These are phyloP conservation scores for Zygoascus biomembranicola DNA, from an alignment of 805 yeast species.

Conservation along the genomic window DNA sequence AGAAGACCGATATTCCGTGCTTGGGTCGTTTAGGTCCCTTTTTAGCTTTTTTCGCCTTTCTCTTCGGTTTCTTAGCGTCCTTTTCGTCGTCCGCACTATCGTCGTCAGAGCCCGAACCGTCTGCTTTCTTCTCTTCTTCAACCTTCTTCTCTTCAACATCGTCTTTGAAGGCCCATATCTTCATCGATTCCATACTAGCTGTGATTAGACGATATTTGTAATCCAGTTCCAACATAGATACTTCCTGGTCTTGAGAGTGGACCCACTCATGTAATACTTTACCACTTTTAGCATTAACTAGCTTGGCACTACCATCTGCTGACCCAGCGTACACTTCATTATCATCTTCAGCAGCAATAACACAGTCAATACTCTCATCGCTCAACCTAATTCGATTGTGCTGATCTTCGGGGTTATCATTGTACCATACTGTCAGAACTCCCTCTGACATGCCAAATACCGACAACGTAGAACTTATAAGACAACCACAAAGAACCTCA, in stretches of 20 bases:
- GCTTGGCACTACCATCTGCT: conserved; percentile 43
- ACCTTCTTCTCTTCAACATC: conserved; percentile 9
- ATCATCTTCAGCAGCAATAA: conserved; percentile 18
- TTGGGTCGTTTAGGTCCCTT: not conserved
- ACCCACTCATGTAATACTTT: conserved; percentile 30
- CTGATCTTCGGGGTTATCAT: conserved; percentile 57
- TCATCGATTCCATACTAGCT: conserved; percentile 76
- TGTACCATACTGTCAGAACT: conserved; percentile 80
- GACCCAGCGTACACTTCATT: conserved; percentile 19
- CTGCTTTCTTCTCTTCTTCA: conserved; percentile 7
- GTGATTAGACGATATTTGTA: conserved; percentile 68
- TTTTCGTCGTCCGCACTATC: conserved; percentile 14
- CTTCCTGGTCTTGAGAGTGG: conserved; percentile 41
- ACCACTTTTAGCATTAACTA: conserved; percentile 58
- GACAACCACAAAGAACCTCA: conserved; percentile 70
- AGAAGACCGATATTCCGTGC: conserved; percentile 18
- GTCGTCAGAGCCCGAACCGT: conserved; percentile 1
- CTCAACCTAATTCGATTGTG: conserved; percentile 63
- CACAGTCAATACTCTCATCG: conserved; percentile 19
- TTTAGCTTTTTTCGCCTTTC: conserved; percentile 11
- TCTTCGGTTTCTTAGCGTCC: conserved; percentile 7
- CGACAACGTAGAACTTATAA: conserved; percentile 52
- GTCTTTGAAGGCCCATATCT: conserved; percentile 52
- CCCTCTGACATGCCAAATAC: conserved; percentile 92
- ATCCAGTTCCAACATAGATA: conserved; percentile 69